Conservation (phyloP, 2,329 filamentous ascomycete species). For the Diaporthe sp. region DNA sequence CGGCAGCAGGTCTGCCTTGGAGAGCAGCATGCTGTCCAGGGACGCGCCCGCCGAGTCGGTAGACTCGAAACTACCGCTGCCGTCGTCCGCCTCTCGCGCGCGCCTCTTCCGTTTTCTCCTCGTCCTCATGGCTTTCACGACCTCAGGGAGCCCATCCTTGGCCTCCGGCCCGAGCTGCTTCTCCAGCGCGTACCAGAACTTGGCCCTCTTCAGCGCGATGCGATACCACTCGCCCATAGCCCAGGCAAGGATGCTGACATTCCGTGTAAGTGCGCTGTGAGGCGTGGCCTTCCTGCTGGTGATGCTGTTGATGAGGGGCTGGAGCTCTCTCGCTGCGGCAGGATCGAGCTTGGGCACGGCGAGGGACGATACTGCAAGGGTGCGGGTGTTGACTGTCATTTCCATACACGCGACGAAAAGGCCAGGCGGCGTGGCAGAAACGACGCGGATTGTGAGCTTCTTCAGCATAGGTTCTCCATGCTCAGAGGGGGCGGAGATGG, state of each 20-base stretch:
- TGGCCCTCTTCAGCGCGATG: conserved; percentile 69
- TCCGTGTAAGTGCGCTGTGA: conserved; percentile 62
- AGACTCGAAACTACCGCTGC: conserved; percentile 33
- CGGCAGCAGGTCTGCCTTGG: conserved; percentile 62
- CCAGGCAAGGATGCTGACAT: conserved; percentile 73
- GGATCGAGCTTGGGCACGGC: conserved; percentile 68
- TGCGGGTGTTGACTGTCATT: conserved; percentile 69
- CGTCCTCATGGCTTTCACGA: conserved; percentile 48
- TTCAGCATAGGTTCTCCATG: conserved; percentile 57
- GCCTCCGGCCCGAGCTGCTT: conserved; percentile 54
- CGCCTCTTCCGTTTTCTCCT: conserved; percentile 42
- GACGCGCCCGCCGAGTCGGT: conserved; percentile 31
- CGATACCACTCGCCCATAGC: conserved; percentile 78
- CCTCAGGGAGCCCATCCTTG: conserved; percentile 48
- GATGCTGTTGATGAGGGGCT: conserved; percentile 62
- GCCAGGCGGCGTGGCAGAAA: conserved; percentile 59
- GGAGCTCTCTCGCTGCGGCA: conserved; percentile 70
- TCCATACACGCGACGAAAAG: conserved; percentile 70
- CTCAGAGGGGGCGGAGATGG: conserved; percentile 53
- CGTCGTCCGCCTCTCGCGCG: conserved; percentile 41
- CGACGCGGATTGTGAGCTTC: conserved; percentile 67
- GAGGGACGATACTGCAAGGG: conserved; percentile 64
- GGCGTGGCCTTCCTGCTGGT: conserved; percentile 43
- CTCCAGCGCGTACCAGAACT: conserved; percentile 71
- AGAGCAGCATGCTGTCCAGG: conserved; percentile 36